Conservation (phyloP, 495 filamentous ascomycete genomes). For the Penicillium bovifimosum region DNA sequence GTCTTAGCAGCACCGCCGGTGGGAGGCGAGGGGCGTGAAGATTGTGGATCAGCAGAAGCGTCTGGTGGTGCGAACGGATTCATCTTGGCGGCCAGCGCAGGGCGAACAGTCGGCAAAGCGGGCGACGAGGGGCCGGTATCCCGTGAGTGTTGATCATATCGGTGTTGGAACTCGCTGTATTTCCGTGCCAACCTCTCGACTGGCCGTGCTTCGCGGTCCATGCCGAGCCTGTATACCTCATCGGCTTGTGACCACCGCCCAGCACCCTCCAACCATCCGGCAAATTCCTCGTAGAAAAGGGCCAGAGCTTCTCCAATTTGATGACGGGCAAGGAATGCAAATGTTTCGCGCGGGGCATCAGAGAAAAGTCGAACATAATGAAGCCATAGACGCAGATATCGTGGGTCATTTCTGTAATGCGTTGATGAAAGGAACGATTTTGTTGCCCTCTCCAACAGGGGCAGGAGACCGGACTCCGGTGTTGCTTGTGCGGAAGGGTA, state of each 20-base stretch:
- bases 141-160: slow-evolving; percentile 58
- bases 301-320: slow-evolving; percentile 81
- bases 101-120: slow-evolving; percentile 73
- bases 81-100: slow-evolving; percentile 80
- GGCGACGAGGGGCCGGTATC: slow-evolving; percentile 71
- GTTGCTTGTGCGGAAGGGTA: slow-evolving; percentile 93
- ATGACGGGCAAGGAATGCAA: slow-evolving; percentile 84
- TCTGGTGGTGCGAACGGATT: slow-evolving; percentile 64
- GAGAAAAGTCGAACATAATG: slow-evolving; percentile 90
- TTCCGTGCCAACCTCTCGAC: slow-evolving; percentile 75
- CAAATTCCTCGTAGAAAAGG: slow-evolving; percentile 97
- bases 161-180: slow-evolving; percentile 80
- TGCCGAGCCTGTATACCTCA: slow-evolving; percentile 83
- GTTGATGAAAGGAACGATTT: slow-evolving; percentile 75
- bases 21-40: slow-evolving; percentile 40
- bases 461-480: slow-evolving; percentile 81
- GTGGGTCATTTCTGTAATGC: slow-evolving; percentile 91
- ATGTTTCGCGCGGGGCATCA: slow-evolving; percentile 86
- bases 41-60: slow-evolving; percentile 58
- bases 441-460: slow-evolving; percentile 85
- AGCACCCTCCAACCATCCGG: slow-evolving; percentile 79
- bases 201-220: slow-evolving; percentile 83
- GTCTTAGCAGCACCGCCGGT: slow-evolving; percentile 50
- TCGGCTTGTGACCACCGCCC: slow-evolving; percentile 88
- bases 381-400: slow-evolving; percentile 90